phyloP scores from a whole-genome alignment of 1,139 yeast species.

The Debaryomyces coudertii region DNA sequence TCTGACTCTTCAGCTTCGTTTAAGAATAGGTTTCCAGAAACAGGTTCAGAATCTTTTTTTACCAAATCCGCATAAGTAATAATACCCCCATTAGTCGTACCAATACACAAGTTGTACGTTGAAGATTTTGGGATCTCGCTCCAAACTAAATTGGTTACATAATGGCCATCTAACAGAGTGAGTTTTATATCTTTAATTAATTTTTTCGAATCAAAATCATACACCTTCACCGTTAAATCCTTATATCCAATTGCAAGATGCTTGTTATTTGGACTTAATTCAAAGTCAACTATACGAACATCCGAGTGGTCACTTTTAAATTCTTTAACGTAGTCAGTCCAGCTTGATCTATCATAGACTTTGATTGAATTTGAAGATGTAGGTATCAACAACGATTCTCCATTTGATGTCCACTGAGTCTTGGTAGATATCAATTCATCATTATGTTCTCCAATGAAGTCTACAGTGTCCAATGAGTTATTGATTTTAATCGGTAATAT shows the following conservation, averaged over 20 bases:
- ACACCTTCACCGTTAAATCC: conserved; percentile 55
- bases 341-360: conserved; percentile 40
- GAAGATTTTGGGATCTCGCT: conserved; percentile 14
- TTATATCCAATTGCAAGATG: conserved; percentile 58
- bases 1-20: conserved; percentile 32
- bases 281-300: conserved; percentile 51
- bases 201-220: conserved; percentile 42
- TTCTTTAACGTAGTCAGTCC: conserved; percentile 21
- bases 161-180: conserved; percentile 4
- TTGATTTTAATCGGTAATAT: conserved; percentile 39
- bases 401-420: conserved; percentile 48
- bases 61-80: conserved; percentile 39
- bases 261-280: conserved; percentile 63
- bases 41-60: conserved; percentile 16
- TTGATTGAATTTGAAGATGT: conserved; percentile 32
- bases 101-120: conserved; percentile 37
- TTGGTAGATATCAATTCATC: conserved; percentile 42
- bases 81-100: conserved; percentile 59
- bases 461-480: conserved; percentile 42
- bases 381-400: conserved; percentile 57
- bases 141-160: conserved; percentile 28
- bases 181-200: conserved; percentile 8
- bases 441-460: conserved; percentile 38
- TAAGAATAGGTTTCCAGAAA: conserved; percentile 16
- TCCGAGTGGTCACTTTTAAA: conserved; percentile 24